These are phyloP conservation scores for Scutellaria minor DNA, from an alignment of 257 asterid species.

Conservation along the genomic window DNA sequence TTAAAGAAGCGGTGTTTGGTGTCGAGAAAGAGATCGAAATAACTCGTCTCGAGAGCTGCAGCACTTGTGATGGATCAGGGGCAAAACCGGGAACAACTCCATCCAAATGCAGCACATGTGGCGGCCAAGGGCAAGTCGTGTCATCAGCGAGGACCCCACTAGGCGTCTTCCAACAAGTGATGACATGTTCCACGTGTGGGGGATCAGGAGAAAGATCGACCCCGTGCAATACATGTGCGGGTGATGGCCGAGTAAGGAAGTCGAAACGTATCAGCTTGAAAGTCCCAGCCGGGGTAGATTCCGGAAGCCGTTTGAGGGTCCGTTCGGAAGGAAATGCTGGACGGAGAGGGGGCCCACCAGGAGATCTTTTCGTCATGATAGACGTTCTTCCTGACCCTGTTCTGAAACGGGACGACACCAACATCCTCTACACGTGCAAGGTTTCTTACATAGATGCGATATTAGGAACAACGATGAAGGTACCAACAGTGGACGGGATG, in stretches of 20 bases:
- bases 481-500: conserved; percentile 91
- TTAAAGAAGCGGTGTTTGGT: conserved; percentile 94
- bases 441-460: conserved; percentile 89
- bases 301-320: conserved; percentile 87
- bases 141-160: conserved; percentile 90
- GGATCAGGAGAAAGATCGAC: conserved; percentile 84
- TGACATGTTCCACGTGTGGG: conserved; percentile 80
- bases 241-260: conserved; percentile 82
- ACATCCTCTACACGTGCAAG: conserved; percentile 85
- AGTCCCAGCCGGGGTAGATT: conserved; percentile 94
- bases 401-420: conserved; percentile 80
- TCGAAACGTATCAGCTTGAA: conserved; percentile 92
- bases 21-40: conserved; percentile 92
- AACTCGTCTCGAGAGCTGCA: conserved; percentile 86
- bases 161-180: conserved; percentile 95
- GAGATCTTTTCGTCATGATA: conserved; percentile 88
- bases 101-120: conserved; percentile 76
- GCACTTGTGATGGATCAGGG: conserved; percentile 91
- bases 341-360: conserved; percentile 87
- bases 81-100: conserved; percentile 87
- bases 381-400: conserved; percentile 85
- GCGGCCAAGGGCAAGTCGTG: conserved; percentile 97
- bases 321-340: conserved; percentile 94
- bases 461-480: conserved; percentile 78
- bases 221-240: conserved; percentile 79